Conservation (phyloP, 331 rosid species). For the Telfairia occidentalis region DNA sequence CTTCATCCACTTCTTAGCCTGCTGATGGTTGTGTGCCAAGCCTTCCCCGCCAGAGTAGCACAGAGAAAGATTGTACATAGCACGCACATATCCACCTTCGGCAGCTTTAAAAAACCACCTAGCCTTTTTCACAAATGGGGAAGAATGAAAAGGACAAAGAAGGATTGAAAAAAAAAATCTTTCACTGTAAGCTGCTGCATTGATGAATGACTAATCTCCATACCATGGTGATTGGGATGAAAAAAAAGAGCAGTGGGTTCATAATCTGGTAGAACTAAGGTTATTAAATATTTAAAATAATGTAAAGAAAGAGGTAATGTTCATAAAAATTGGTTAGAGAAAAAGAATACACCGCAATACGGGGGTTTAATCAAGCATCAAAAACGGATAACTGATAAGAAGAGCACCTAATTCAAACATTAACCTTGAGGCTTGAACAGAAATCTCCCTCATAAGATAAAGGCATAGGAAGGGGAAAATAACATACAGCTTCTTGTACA, state of each 20-base stretch:
- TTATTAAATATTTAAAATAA: not conserved
- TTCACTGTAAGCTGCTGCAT: not conserved
- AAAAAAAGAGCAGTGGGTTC: not conserved
- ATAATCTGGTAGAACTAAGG: not conserved
- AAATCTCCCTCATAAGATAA: not conserved
- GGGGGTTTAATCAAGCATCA: not conserved
- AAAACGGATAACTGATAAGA: not conserved
- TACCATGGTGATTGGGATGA: not conserved
- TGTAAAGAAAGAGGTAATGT: not conserved
- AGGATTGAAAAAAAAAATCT: not conserved
- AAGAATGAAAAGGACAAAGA: constrained; percentile 3
- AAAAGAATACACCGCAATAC: not conserved
- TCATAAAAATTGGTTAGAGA: not conserved
- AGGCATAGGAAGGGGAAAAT: constrained; percentile 7
- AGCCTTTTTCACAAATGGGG: constrained; percentile 37
- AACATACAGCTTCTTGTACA: constrained; percentile 53
- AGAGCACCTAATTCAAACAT: not conserved
- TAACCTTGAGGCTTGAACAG: not conserved
- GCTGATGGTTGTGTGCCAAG: constrained; percentile 35
- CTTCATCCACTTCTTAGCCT: constrained; percentile 84
- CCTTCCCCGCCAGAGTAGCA: constrained; percentile 80
- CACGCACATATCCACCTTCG: constrained; percentile 70
- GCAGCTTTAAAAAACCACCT: constrained; percentile 87
- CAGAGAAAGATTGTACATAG: constrained; percentile 73
- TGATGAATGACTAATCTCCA: not conserved